Conservation (phyloP, 2,329 filamentous ascomycete species). For the Fusarium nisikadoi region DNA sequence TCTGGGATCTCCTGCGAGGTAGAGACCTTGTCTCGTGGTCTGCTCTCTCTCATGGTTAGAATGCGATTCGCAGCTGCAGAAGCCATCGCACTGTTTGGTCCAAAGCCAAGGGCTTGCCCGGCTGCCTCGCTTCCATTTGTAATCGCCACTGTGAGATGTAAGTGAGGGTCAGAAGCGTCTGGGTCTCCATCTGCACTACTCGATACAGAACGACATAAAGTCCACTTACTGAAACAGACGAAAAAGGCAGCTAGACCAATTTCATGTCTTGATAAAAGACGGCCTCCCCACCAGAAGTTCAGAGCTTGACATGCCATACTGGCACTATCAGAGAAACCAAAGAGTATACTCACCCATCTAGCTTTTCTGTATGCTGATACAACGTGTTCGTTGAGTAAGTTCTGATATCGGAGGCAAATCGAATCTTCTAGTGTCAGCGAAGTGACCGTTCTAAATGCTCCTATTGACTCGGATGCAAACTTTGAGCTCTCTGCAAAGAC, state of each 20-base stretch:
- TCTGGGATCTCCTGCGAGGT: conserved; percentile 54
- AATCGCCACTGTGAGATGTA: conserved; percentile 58
- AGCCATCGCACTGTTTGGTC: conserved; percentile 71
- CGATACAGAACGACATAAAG: not conserved
- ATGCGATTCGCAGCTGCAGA: conserved; percentile 70
- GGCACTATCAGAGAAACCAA: conserved; percentile 75
- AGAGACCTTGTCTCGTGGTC: conserved; percentile 49
- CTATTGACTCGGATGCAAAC: conserved; percentile 79
- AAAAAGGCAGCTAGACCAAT: conserved; percentile 60
- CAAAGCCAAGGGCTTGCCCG: conserved; percentile 65
- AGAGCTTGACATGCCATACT: conserved; percentile 71
- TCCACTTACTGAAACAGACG: conserved; percentile 61
- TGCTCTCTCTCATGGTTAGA: conserved; percentile 60
- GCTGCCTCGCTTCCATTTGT: conserved; percentile 69
- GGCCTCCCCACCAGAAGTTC: conserved; percentile 74
- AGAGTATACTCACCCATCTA: conserved; percentile 70
- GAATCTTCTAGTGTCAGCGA: conserved; percentile 75
- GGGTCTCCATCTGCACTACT: not conserved
- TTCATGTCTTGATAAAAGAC: conserved; percentile 64
- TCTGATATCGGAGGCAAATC: conserved; percentile 70
- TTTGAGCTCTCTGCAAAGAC: conserved; percentile 78
- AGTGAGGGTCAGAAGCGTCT: not conserved
- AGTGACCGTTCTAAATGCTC: conserved; percentile 77
- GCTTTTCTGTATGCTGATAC: conserved; percentile 68
- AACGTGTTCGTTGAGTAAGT: conserved; percentile 69